Evolutionary conservation across 2,329 filamentous ascomycete species (phyloP).

Genomic region (Arthrobotrys conoides): DNA sequence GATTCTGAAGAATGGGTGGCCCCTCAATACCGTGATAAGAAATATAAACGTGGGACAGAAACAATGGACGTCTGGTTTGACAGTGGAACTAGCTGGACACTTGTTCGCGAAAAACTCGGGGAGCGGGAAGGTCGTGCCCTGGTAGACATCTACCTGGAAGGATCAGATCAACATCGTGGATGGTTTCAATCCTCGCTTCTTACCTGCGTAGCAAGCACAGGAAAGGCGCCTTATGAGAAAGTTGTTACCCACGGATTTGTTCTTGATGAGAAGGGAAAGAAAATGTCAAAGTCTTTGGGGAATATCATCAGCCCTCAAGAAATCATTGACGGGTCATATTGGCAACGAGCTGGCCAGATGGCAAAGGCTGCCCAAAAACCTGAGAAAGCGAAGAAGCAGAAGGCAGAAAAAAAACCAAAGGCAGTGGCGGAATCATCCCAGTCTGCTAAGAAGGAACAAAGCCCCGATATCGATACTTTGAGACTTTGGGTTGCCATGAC

Average conservation of each 20-base stretch:
- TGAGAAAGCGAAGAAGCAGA: conserved; percentile 69
- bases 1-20: conserved; percentile 77
- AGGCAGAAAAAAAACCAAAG: conserved; percentile 66
- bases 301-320: conserved; percentile 86
- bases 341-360: conserved; percentile 76
- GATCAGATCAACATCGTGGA: conserved; percentile 93
- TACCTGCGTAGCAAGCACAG: conserved; percentile 79
- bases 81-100: conserved; percentile 92
- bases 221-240: conserved; percentile 81
- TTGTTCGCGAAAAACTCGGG: conserved; percentile 66
- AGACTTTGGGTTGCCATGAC: conserved; percentile 92
- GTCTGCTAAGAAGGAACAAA: conserved; percentile 72
- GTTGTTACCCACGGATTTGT: conserved; percentile 98
- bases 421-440: conserved; percentile 61
- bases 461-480: conserved; percentile 86
- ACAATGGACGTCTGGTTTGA: conserved; percentile 99
- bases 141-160: conserved; percentile 93
- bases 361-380: conserved; percentile 48
- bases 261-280: conserved; percentile 88
- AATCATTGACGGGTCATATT: conserved; percentile 85
- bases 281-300: conserved; percentile 98
- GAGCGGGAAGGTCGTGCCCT: conserved; percentile 68
- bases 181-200: conserved; percentile 98
- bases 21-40: conserved; percentile 70
- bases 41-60: conserved; percentile 83